These are phyloP conservation scores for Neoboletus brunneissimus DNA, from an alignment of 768 basidiomycete genomes.

Conservation along the genomic window DNA sequence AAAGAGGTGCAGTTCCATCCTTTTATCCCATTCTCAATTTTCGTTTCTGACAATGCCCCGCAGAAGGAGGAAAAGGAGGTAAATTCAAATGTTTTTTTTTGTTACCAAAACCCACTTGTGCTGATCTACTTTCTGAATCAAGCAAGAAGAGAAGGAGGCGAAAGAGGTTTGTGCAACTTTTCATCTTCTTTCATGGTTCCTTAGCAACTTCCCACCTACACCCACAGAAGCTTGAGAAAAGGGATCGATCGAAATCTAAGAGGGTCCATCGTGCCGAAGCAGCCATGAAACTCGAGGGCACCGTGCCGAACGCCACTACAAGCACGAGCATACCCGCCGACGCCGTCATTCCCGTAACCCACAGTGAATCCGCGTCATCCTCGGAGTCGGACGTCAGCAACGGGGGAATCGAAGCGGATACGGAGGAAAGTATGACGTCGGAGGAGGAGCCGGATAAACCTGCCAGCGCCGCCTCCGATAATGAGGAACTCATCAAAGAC, in stretches of 20 bases:
- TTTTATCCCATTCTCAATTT: neutral
- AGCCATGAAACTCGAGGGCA: constrained; percentile 27
- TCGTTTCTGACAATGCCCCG: constrained; percentile 6
- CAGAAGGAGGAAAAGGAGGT: constrained; percentile 60
- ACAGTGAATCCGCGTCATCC: constrained; percentile 40
- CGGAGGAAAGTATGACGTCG: constrained; percentile 72
- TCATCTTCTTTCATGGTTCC: neutral
- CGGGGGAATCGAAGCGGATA: constrained; percentile 65
- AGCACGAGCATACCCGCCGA: constrained; percentile 11
- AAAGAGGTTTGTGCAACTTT: constrained; percentile 38
- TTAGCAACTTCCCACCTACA: neutral
- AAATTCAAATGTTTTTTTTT: constrained; percentile 12
- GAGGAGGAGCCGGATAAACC: constrained; percentile 60
- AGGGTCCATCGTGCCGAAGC: constrained; percentile 39
- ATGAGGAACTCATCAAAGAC: constrained; percentile 45
- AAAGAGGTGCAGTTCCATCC: constrained; percentile 47
- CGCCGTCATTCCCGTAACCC: constrained; percentile 20
- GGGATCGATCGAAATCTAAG: constrained; percentile 56
- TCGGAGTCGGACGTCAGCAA: constrained; percentile 62
- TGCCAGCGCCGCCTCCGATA: constrained; percentile 13
- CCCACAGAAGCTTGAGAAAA: constrained; percentile 51
- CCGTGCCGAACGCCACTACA: constrained; percentile 5
- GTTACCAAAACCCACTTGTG: constrained; percentile 1
- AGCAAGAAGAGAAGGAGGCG: constrained; percentile 45
- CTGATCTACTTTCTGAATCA: constrained; percentile 21